Conservation (phyloP, 139 green algal genomes). For the Picochlorum sp. region DNA sequence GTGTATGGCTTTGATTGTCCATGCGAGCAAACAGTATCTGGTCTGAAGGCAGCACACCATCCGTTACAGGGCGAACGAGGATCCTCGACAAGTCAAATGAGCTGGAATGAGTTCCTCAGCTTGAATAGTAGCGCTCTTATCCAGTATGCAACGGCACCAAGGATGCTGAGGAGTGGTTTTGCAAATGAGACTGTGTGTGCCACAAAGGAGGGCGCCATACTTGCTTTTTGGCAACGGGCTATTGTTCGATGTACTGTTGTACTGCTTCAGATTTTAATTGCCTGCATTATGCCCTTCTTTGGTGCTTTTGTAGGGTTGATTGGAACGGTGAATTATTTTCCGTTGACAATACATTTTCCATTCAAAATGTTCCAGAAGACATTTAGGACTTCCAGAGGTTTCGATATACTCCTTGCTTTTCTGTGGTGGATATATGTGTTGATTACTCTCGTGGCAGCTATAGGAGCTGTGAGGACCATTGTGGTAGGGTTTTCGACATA, state of each 20-base stretch:
- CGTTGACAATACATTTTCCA: slow-evolving; percentile 5
- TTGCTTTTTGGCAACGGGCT: neutral
- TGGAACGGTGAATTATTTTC: neutral
- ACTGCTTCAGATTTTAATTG: neutral
- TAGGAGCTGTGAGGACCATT: neutral
- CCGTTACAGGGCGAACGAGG: no score
- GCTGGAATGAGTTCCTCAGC: neutral
- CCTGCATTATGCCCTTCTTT: slow-evolving; percentile 1
- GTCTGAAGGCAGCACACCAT: neutral
- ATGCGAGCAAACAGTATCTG: neutral
- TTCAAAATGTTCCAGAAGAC: neutral
- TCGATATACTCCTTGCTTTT: neutral
- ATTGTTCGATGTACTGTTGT: neutral
- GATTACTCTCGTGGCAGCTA: neutral
- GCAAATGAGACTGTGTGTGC: neutral
- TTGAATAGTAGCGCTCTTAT: neutral
- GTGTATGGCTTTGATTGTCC: neutral
- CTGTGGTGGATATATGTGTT: neutral
- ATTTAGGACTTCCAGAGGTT: neutral
- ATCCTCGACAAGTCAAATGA: neutral
- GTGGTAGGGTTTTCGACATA: neutral
- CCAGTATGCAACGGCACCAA: neutral
- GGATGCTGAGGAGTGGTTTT: neutral
- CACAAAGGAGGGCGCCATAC: neutral
- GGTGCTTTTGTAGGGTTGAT: neutral